Evolutionary conservation across 331 rosid genomes (phyloP), one percentile per base, ranked within the genome.

Genomic region (Malus hybrid): DNA sequence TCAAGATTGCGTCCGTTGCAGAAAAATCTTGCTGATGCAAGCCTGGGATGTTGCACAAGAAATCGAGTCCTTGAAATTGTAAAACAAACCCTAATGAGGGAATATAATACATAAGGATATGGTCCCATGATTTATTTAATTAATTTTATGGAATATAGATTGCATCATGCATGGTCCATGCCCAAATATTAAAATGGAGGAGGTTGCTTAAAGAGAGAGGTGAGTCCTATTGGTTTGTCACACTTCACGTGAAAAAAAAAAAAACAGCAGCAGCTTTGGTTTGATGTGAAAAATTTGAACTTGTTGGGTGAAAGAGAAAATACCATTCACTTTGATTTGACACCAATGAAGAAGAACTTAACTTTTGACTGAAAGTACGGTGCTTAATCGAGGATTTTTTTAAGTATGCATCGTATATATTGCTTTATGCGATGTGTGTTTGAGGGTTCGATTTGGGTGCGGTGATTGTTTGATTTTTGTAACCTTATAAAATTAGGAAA

Each of bases 141-240:
- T 52, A 16, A 57, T 6, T 46, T 62, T 42, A 4, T 57, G 69
- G 60, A 70, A 30, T 75, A 75, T 28, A 50, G 52, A 71, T 55
- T 82, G 82, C 89, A 78, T 86, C 91, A 86, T 33, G 28, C 77
- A 67, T 78, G 78, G 80, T 77, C 84, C 86, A 77, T 75, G 70
- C 24, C 53, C 30, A 60, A 75, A 81, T 46, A 66, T 77, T 8
- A 24, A 78, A 79, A 6, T 73, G 63, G 39, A 24, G 24, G 24
- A 24, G 24, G 24, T 24, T 24, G 24, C 24, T 24, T 24, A 24
- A 24, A 24, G 74, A 55, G 78, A 44, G 77, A 74, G 67, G 19
- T 69, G 84, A 84, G 50, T 74, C 66, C 62, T 46, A 55, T 61
- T 77, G 80, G 78, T 74, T 84, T 69, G 79, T 83, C 83, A 71